Conservation (phyloP, 164 flowering plant genomes). For the Euptelea pleiosperma region DNA sequence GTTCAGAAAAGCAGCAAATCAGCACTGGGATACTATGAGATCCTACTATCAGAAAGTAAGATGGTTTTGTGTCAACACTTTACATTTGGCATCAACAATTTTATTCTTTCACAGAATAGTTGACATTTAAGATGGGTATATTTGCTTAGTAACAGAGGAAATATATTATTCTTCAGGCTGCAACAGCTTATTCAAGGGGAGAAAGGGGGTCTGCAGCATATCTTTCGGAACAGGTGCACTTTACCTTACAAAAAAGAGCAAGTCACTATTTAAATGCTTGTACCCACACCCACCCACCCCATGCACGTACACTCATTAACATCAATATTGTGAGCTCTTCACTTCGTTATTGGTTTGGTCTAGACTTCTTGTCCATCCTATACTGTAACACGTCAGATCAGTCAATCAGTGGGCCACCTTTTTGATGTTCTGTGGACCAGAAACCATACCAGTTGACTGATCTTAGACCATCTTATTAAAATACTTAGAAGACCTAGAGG, state of each 20-base stretch:
- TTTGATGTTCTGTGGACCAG: too few species aligned
- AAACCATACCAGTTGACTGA: too few species aligned
- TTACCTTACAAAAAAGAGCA: background rate
- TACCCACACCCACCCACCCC: too few species aligned
- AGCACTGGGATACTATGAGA: constrained; percentile 73
- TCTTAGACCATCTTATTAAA: too few species aligned
- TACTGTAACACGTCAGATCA: too few species aligned
- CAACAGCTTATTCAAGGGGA: constrained; percentile 74
- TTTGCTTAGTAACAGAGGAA: constrained; percentile 6
- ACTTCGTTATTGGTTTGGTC: background rate
- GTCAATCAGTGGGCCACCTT: too few species aligned
- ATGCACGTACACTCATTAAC: background rate
- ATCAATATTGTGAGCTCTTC: background rate
- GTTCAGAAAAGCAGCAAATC: constrained; percentile 52
- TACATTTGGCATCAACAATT: background rate
- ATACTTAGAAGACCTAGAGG: too few species aligned
- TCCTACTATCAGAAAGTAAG: constrained; percentile 67
- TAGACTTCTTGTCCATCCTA: too few species aligned
- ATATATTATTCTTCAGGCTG: constrained; percentile 52
- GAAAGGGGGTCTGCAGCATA: constrained; percentile 56
- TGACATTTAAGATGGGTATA: background rate
- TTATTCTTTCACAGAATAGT: background rate
- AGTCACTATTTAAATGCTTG: too few species aligned
- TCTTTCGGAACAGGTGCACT: constrained; percentile 76
- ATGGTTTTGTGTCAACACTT: constrained; percentile 4